Evolutionary conservation across 495 filamentous ascomycete species (phyloP), one percentile per base, ranked within the genome.

Genomic region (Penicillium odoratum): DNA sequence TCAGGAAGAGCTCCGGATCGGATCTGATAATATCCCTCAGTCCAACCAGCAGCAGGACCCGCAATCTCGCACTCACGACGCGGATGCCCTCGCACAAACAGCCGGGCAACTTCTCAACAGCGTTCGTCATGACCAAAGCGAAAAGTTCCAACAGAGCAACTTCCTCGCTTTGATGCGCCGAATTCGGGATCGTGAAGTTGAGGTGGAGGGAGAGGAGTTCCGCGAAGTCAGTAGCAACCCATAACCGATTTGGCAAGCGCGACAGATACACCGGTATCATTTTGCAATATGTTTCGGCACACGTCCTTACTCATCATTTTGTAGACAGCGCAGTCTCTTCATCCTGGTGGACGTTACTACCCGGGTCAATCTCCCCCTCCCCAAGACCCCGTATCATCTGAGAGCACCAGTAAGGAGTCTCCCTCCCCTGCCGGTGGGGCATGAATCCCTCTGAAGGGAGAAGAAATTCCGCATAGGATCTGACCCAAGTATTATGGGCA

Each of bases 111-210:
- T 94, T 5, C 76, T 94, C 4, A 81, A 90, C n/a, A 86, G 79
- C 42, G 79, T 94, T 9, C 77, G 83, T 31, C 74, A 86, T 58
- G 85, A 94, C 52, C 78, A 81, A 59, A 86, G 77, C 57, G 65
- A 83, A 50, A 93, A 94, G 62, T 93, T 93, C 66, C 82, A 87
- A 64, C 80, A 92, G 63, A 92, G 89, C 69, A 84, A 83, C 54
- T 94, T 94, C 63, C 77, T 93, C 16, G 81, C 81, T 8, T 70
- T 94, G 61, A 93, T 94, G 90, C 83, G 88, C 30, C 78, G 80
- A 51, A 75, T 83, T 57, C 74, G 81, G 46, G 81, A 83, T 65
- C 76, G 73, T 26, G 79, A 82, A 63, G 80, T 82, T 21, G 72
- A 78, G 56, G 70, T 83, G 51, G 71, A 82, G 58, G 81, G 80